Percentiles rank a stretch among this genome's conserved stretches.
These are phyloP conservation scores for Bonia amplexicaulis DNA, from an alignment of 176 grass and related monocot species.

Conservation along the genomic window DNA sequence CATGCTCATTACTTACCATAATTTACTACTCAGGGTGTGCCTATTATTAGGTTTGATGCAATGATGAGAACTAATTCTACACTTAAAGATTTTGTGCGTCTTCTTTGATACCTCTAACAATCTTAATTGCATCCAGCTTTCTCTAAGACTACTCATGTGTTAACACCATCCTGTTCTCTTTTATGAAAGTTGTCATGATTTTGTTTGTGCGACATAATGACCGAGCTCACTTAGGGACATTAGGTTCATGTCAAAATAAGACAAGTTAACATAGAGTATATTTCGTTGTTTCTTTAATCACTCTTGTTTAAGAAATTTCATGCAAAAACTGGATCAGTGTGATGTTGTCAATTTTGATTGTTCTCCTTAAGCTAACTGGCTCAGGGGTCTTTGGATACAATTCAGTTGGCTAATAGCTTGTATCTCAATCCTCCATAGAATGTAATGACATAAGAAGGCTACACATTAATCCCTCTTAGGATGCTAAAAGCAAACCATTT, in stretches of 20 bases:
- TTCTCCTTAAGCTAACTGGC: no score
- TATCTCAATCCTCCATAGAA: not conserved
- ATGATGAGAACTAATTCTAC: constrained; percentile 70
- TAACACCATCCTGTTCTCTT: not conserved
- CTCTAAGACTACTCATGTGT: not conserved
- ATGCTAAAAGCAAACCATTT: not conserved
- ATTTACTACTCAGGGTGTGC: constrained; percentile 23
- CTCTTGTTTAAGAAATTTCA: no score
- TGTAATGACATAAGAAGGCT: not conserved
- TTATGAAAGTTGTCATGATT: not conserved
- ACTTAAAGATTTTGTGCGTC: constrained; percentile 81
- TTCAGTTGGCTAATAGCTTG: not conserved
- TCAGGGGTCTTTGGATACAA: not conserved
- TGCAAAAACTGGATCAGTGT: not conserved
- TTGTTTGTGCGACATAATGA: not conserved
- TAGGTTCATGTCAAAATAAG: not conserved
- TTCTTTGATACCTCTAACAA: not conserved
- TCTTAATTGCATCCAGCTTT: not conserved
- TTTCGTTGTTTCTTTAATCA: no score
- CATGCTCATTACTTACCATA: not conserved
- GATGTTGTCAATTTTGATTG: not conserved
- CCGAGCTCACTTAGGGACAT: not conserved
- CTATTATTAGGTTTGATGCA: constrained; percentile 66
- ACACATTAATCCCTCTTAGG: not conserved
- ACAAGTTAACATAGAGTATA: no score